These are phyloP conservation scores for Platismatia glauca DNA, from an alignment of 495 filamentous ascomycete genomes.

Conservation along the genomic window DNA sequence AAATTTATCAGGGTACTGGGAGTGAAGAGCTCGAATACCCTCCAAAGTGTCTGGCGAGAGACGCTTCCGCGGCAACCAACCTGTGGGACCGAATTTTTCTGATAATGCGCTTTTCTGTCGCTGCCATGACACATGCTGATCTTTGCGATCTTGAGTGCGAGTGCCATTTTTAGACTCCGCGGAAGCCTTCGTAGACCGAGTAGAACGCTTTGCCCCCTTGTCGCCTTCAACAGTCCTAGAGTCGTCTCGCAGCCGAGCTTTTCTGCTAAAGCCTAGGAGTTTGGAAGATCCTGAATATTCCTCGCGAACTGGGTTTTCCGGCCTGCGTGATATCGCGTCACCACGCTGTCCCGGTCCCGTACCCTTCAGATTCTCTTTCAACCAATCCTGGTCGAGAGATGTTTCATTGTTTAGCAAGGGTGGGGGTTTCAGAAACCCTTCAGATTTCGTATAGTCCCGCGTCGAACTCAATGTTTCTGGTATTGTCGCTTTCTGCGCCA, in stretches of 20 bases:
- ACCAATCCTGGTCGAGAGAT: background rate
- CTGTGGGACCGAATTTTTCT: conserved; percentile 59
- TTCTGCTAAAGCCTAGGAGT: background rate
- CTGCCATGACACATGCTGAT: conserved; percentile 50
- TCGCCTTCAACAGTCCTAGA: background rate
- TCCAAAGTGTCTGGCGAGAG: conserved; percentile 86
- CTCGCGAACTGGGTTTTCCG: background rate
- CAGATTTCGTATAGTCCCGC: background rate
- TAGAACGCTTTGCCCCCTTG: background rate
- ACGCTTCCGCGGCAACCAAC: conserved; percentile 74
- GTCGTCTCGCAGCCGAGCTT: background rate
- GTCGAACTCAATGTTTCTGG: background rate
- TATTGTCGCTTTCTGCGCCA: background rate
- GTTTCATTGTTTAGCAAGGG: background rate
- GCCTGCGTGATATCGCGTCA: background rate
- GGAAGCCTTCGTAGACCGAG: background rate
- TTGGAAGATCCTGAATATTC: background rate
- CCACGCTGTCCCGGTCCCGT: background rate
- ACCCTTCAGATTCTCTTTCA: background rate
- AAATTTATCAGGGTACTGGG: conserved; percentile 63
- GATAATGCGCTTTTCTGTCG: conserved; percentile 59
- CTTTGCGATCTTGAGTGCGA: background rate
- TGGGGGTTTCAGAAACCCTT: background rate
- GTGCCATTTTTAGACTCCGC: background rate
- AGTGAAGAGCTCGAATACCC: conserved; percentile 72